phyloP scores from a whole-genome alignment of 1,284 basidiomycete genomes.

The Boletellus sp. region DNA sequence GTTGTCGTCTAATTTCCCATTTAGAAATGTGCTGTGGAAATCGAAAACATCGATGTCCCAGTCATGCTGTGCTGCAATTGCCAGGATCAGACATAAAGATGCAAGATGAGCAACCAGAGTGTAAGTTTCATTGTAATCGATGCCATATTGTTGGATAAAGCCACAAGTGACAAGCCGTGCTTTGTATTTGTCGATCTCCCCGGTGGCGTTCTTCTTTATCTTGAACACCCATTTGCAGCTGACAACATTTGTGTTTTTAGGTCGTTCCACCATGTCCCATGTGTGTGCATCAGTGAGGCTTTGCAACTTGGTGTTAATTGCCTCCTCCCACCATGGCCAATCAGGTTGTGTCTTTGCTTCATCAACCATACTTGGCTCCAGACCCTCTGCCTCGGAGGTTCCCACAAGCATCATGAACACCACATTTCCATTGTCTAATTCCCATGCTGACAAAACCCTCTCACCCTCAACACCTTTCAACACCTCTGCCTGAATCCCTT shows the following conservation, averaged over 20 bases:
- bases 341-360: background rate
- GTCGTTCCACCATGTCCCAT: conserved; percentile 15
- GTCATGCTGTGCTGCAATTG: background rate
- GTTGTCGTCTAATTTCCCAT: background rate
- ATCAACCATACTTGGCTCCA: background rate
- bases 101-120: background rate
- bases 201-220: background rate
- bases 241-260: conserved; percentile 22
- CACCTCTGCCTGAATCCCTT: no score
- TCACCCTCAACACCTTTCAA: no score
- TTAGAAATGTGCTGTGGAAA: conserved; percentile 3
- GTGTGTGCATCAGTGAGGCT: conserved; percentile 1
- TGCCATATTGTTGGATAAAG: background rate
- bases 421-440: background rate
- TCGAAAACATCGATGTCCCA: conserved; percentile 4
- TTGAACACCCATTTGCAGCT: conserved; percentile 15
- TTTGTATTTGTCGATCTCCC: conserved; percentile 1
- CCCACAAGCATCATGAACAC: background rate
- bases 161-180: background rate
- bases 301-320: background rate
- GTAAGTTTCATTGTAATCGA: background rate
- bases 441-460: background rate
- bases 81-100: background rate
- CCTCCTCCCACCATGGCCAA: background rate
- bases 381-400: background rate